Conservation (phyloP, 148 eudicot genomes). For the Heliamphora exappendiculata region DNA sequence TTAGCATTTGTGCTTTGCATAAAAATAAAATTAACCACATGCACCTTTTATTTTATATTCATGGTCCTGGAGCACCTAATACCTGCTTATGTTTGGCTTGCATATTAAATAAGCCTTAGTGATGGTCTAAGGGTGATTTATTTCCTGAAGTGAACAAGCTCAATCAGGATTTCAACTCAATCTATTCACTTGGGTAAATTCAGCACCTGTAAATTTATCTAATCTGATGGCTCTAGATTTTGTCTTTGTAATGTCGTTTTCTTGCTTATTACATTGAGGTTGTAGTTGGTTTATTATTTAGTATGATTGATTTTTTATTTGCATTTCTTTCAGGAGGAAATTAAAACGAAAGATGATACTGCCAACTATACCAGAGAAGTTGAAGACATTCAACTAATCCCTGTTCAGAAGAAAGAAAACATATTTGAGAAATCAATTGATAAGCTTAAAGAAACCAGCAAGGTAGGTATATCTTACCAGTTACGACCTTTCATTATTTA, state of each 20-base stretch:
- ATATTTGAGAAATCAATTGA: slow-evolving; percentile 70
- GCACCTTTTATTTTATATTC: not conserved
- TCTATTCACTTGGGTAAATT: too few relatives aligned
- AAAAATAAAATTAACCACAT: not conserved
- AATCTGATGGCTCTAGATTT: not conserved
- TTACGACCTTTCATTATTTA: slow-evolving; percentile 14
- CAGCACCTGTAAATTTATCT: too few relatives aligned
- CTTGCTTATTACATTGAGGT: slow-evolving; percentile 9
- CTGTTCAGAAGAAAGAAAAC: slow-evolving; percentile 53
- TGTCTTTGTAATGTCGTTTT: not conserved
- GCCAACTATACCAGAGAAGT: slow-evolving; percentile 18
- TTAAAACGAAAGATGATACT: slow-evolving; percentile 22
- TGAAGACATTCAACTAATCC: slow-evolving; percentile 33
- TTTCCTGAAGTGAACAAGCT: not conserved
- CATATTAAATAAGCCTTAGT: not conserved
- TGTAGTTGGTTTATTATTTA: not conserved
- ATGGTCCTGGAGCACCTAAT: not conserved
- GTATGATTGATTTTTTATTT: not conserved
- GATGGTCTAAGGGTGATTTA: not conserved
- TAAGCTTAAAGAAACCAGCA: slow-evolving; percentile 79
- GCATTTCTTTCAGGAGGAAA: slow-evolving; percentile 44
- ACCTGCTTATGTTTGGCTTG: not conserved
- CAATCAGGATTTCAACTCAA: not conserved
- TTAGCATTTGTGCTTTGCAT: not conserved
- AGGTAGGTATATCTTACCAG: slow-evolving; percentile 41